phyloP scores from a whole-genome alignment of 169 alveolate species.

The Prorocentrum cordatum region DNA sequence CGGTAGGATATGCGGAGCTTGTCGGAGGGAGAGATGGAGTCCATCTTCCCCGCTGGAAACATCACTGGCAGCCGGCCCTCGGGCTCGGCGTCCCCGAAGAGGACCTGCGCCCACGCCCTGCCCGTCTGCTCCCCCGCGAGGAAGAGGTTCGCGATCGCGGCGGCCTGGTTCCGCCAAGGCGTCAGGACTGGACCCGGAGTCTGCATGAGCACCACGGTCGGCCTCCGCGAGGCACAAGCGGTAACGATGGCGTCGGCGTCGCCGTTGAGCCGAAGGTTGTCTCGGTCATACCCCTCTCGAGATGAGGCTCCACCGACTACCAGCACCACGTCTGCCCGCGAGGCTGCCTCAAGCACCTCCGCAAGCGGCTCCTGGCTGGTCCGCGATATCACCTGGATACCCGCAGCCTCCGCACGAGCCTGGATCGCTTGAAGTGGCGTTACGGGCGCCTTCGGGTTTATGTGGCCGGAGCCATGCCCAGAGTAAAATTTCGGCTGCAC shows the following conservation, averaged over 20 bases:
- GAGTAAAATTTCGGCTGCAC: too few species aligned
- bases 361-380: too few species aligned
- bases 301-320: not conserved
- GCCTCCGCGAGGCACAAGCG: not conserved
- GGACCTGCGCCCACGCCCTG: not conserved
- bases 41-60: not conserved
- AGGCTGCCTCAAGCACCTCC: not conserved
- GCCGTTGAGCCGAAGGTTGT: not conserved
- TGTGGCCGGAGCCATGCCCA: too few species aligned
- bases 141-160: not conserved
- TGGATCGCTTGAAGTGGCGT: not conserved
- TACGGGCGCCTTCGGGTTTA: not conserved
- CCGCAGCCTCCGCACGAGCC: not conserved
- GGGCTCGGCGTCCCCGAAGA: slow-evolving; percentile 10
- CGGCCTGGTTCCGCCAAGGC: slow-evolving; percentile 6
- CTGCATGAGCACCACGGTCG: not conserved
- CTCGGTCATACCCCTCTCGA: not conserved
- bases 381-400: too few species aligned
- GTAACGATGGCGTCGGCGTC: not conserved
- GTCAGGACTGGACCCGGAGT: not conserved
- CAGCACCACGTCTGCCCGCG: slow-evolving; percentile 9
- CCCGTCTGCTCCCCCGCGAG: slow-evolving; percentile 20
- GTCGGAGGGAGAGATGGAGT: not conserved
- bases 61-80: not conserved
- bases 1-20: not conserved